A percentile compares a stretch with the other conserved stretches of the same genome.
Evolutionary conservation across 495 filamentous ascomycete species (phyloP).

Genomic region (Daldinia caldariorum): DNA sequence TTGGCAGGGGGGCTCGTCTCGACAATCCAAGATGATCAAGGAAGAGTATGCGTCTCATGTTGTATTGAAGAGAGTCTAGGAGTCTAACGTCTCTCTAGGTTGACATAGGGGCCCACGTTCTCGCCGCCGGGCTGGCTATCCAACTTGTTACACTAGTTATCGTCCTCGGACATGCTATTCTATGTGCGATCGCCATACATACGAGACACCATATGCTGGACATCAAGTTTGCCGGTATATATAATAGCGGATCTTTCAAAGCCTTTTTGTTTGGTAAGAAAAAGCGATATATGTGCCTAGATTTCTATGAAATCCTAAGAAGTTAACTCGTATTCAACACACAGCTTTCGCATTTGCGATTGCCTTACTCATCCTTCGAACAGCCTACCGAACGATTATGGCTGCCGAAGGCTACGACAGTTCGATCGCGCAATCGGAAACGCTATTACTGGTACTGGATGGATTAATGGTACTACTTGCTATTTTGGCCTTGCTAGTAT

Average conservation of each 20-base stretch:
- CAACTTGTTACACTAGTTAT: constrained; percentile 48
- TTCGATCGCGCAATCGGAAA: constrained; percentile 41
- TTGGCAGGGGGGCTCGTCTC: constrained; percentile 47
- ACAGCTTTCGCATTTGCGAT: constrained; percentile 45
- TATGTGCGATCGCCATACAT: constrained; percentile 48
- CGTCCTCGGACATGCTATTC: constrained; percentile 45
- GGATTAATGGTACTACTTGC: constrained; percentile 51
- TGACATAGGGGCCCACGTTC: constrained; percentile 45
- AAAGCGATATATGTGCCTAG: not conserved
- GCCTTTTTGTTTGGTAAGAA: constrained; percentile 51
- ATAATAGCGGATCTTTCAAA: constrained; percentile 49
- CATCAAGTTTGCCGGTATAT: constrained; percentile 45
- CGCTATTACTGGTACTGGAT: constrained; percentile 50
- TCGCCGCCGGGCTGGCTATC: constrained; percentile 52
- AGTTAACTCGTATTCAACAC: constrained; percentile 22
- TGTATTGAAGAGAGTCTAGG: not conserved
- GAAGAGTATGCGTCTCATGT: constrained; percentile 27
- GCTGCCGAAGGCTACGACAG: constrained; percentile 36
- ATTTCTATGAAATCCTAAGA: not conserved
- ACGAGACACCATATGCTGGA: constrained; percentile 49
- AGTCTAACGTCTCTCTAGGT: constrained; percentile 45
- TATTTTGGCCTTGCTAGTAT: constrained; percentile 44
- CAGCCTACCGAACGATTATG: constrained; percentile 47
- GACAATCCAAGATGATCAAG: constrained; percentile 19
- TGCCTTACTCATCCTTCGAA: constrained; percentile 48